Base-by-base conservation (phyloP, 306 rosid genomes). In the Amphicarpaea edgeworthii region DNA sequence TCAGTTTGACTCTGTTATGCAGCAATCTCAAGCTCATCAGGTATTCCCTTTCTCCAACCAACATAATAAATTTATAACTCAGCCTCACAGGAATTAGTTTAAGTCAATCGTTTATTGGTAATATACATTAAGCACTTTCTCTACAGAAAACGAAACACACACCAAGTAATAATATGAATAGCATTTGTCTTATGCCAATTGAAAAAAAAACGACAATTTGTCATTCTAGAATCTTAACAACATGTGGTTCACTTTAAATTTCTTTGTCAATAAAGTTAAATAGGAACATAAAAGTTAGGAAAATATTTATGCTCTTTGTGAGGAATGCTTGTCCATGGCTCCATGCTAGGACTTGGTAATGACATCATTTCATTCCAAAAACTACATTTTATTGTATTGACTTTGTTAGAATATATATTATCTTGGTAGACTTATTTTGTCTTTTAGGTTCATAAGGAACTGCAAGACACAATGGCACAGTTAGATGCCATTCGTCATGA, bases 1-100 rank as follows among this genome's bases (percentile, higher is more conserved):
- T 7, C 97, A 90, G 80, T 85, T 94, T 37, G 96, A 90, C 4
- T 75, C 83, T 82, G 90, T 90, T 32, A 83, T 94, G 90, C 91
- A 94, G 67, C 97, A 92, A 71, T 86, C 96, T 24, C 90, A 94
- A 81, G 98, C 93, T 76, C 93, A 88, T 26, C 93, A 90, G 96
- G 97, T 90, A 42, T 72, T 68, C 30, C 24, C 53, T 50, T 72
- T 79, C 65, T 42, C 23, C 61, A n/a, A 28, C 12, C 59, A 21
- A 37, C 15, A 15, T 45, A 69, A 49, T 64, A 40, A 12, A 30
- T 30, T 30, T 30, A 30, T 30, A 30, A 5, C 37, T 30, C 37
- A n/a, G 37, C 37, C 20, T 64, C 49, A 32, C 46, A 46, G 9
- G 60, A 54, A 12, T 68, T 53, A 34, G 19, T 21, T 78, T 68